Evolutionary conservation across 805 yeast species (phyloP).

Genomic region (Saturnispora sanitii): DNA sequence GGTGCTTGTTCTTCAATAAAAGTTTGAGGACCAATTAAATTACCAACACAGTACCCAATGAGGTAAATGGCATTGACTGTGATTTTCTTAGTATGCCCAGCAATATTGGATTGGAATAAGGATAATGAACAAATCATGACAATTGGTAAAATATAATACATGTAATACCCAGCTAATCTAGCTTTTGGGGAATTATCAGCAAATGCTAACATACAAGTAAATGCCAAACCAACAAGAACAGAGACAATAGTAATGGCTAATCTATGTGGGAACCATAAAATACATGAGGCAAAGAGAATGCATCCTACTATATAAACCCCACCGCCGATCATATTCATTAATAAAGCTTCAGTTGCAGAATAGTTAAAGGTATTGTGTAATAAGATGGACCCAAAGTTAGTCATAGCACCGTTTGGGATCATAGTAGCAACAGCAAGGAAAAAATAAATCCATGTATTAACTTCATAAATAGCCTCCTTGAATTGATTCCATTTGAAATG

Average conservation of each 20-base stretch:
- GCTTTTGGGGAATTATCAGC: constrained; percentile 12
- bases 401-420: constrained; percentile 53
- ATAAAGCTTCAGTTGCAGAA: constrained; percentile 11
- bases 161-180: constrained; percentile 24
- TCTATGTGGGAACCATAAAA: constrained; percentile 8
- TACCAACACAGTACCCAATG: constrained; percentile 1
- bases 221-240: constrained; percentile 11
- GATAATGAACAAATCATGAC: constrained; percentile 25
- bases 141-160: constrained; percentile 18
- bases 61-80: neutral
- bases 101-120: constrained; percentile 2
- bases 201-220: constrained; percentile 15
- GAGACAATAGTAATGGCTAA: constrained; percentile 16
- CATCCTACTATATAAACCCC: constrained; percentile 13
- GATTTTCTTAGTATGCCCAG: neutral
- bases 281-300: neutral
- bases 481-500: constrained; percentile 43
- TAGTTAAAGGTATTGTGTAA: constrained; percentile 12
- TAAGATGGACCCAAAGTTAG: constrained; percentile 38
- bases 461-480: constrained; percentile 44
- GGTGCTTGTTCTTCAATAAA: neutral
- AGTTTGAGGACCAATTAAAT: constrained; percentile 1
- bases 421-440: constrained; percentile 34
- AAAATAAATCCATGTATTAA: constrained; percentile 41
- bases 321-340: constrained; percentile 17